Evolutionary conservation across 2,329 filamentous ascomycete genomes (phyloP).

Genomic region (Aspergillus sclerotialis): DNA sequence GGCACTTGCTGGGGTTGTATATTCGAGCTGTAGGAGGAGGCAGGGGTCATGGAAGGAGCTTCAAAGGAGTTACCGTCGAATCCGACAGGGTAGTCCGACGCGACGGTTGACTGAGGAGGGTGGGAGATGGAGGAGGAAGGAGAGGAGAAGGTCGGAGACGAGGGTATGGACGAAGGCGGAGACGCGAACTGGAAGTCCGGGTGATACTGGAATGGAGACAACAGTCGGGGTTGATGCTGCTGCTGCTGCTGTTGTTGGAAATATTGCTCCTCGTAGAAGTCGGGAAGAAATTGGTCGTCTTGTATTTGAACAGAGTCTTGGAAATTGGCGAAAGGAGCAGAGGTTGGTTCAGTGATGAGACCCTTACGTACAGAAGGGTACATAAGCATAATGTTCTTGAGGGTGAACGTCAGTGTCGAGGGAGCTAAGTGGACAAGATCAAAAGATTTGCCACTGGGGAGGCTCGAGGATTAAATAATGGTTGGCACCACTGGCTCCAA

Average conservation of each 20-base stretch:
- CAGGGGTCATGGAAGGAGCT: slow-evolving; percentile 35
- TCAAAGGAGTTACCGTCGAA: slow-evolving; percentile 22
- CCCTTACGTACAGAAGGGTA: slow-evolving; percentile 34
- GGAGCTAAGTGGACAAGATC: slow-evolving; percentile 11
- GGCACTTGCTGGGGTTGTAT: slow-evolving; percentile 26
- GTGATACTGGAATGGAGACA: slow-evolving; percentile 29
- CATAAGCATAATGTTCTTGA: slow-evolving; percentile 32
- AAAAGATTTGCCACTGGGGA: slow-evolving; percentile 22
- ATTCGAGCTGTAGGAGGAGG: slow-evolving; percentile 31
- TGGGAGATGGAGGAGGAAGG: slow-evolving; percentile 21
- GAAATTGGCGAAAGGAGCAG: slow-evolving; percentile 17
- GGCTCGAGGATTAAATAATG: slow-evolving; percentile 22
- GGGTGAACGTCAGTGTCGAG: slow-evolving; percentile 17
- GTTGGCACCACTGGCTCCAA: slow-evolving; percentile 15
- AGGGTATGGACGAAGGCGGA: slow-evolving; percentile 30
- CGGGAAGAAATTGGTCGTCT: slow-evolving; percentile 31
- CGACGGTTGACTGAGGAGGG: slow-evolving; percentile 19
- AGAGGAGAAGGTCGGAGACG: slow-evolving; percentile 24
- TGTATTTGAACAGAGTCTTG: slow-evolving; percentile 29
- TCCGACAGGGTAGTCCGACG: slow-evolving; percentile 16
- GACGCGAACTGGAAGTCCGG: slow-evolving; percentile 24
- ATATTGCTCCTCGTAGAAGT: slow-evolving; percentile 23
- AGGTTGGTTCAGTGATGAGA: slow-evolving; percentile 33
- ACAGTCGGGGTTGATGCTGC: slow-evolving; percentile 19
- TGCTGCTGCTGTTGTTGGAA: slow-evolving; percentile 15